Conservation (phyloP, 2,329 filamentous ascomycete genomes). For the Cylindrodendrum hubeiense region DNA sequence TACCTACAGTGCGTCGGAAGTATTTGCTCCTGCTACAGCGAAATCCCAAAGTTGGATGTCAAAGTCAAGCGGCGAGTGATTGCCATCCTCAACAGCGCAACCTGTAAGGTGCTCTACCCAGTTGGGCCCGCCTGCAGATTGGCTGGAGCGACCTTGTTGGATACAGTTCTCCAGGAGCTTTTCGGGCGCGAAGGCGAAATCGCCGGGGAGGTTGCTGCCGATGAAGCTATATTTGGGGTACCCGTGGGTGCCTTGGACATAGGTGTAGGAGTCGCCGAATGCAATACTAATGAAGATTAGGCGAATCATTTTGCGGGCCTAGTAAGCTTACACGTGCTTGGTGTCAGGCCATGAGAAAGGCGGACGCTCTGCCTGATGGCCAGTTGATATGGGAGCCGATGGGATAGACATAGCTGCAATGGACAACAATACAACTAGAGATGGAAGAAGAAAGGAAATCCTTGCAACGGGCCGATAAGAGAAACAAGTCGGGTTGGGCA, state of each 20-base stretch:
- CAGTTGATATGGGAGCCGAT: neutral
- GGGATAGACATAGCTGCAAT: neutral
- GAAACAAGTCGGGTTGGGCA: neutral
- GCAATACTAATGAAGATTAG: neutral
- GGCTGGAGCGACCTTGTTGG: conserved; percentile 12
- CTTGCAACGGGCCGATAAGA: neutral
- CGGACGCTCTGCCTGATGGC: neutral
- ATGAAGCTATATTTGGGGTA: conserved; percentile 27
- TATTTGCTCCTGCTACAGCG: neutral
- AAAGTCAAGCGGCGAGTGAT: conserved; percentile 5
- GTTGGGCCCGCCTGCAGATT: conserved; percentile 17
- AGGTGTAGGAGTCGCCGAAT: conserved; percentile 28
- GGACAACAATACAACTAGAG: neutral
- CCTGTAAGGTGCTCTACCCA: conserved; percentile 24
- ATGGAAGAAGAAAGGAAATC: no score
- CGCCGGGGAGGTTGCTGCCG: conserved; percentile 11
- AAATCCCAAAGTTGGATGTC: neutral
- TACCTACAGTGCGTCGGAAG: neutral
- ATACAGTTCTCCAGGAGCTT: conserved; percentile 12
- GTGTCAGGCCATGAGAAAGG: neutral
- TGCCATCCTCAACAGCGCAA: conserved; percentile 16
- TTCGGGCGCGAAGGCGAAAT: conserved; percentile 19
- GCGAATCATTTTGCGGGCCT: rapidly evolving
- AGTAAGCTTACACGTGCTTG: neutral
- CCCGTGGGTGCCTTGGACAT: conserved; percentile 15